Evolutionary conservation across 2,329 filamentous ascomycete genomes (phyloP), one percentile per base, ranked within the genome.

Genomic region (Venturiaceae sp.): DNA sequence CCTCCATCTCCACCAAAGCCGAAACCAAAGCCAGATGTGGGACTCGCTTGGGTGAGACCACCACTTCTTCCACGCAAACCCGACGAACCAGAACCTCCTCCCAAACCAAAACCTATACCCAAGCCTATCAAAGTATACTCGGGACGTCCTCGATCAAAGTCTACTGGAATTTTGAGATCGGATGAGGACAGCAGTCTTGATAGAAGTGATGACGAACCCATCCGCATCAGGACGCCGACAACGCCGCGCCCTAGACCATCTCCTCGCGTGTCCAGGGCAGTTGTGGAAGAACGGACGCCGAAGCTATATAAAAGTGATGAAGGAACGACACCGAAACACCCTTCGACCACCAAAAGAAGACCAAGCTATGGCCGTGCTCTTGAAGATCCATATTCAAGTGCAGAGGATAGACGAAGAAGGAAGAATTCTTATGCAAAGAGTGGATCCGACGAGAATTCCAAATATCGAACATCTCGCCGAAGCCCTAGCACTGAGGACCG

Each of bases 1-100:
- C 37, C 37, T 47, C 39, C 55, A 32, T 34, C 41, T 19, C 46
- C 28, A n/a, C 55, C 44, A 46, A 55, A 46, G 14, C 64, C 61
- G 28, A 65, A 66, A 52, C 70, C 81, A 80, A 61, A 79, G 77
- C 60, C 80, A 78, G 61, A 79, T 76, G 60, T 58, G 36, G 47
- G 46, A 32, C 28, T 37, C 28, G 58, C 57, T 8, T 61, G 59
- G 59, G 59, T 61, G 11, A 36, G 59, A 34, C 58, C 59, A 21
- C 58, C 59, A 21, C 26, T 61, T 3, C 58, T 61, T 26, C 59
- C 44, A 8, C 26, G 34, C 11, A 44, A 53, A 30, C 28, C 39
- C 16, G 53, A 46, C 21, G 53, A 62, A 57, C 33, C 47, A 52
- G 28, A 34, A 26, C 50, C 58, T 55, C 34, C 36, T 36, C 58